Percentiles rank a stretch among this genome's conserved stretches.
Conservation (phyloP, 202 grass and related monocot genomes). For the Saccharum hybrid region DNA sequence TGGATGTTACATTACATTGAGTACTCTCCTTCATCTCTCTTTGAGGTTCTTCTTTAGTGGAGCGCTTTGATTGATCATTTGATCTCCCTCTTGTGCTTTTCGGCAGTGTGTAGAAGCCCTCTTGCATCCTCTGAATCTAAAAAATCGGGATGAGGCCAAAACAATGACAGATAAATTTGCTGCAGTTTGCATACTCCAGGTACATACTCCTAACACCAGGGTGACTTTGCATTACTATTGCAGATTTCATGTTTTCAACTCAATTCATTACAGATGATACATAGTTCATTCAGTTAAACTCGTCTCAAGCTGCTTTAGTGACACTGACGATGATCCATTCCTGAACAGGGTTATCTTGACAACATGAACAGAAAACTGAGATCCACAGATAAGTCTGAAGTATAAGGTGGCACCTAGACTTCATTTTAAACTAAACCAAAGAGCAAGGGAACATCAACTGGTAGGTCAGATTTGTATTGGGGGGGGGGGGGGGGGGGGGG, state of each 20-base stretch:
- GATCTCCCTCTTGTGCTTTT: constrained; percentile 22
- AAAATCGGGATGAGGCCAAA: constrained; percentile 59
- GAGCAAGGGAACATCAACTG: constrained; percentile 7
- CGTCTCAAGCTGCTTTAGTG: constrained; percentile 16
- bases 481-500: too few species aligned
- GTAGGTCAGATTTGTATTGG: constrained; percentile 15
- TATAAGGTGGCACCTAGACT: constrained; percentile 20
- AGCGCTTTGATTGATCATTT: constrained; percentile 31
- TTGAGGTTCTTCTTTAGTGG: constrained; percentile 4
- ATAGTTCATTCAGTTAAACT: constrained; percentile 35
- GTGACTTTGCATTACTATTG: neutral
- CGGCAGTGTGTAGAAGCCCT: constrained; percentile 82
- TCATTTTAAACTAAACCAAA: too few species aligned
- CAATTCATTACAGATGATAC: neutral
- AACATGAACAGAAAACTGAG: constrained; percentile 63
- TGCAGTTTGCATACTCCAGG: constrained; percentile 92
- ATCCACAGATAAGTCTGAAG: constrained; percentile 41
- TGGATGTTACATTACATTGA: neutral
- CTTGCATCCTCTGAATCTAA: constrained; percentile 69
- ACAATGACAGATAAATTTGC: constrained; percentile 92
- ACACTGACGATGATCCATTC: constrained; percentile 28
- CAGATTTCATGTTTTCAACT: constrained; percentile 1
- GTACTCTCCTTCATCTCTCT: neutral
- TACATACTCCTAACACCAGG: constrained; percentile 23
- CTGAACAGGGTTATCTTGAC: constrained; percentile 63